phyloP scores from a whole-genome alignment of 2,329 filamentous ascomycete genomes.

The Gaeumannomyces tritici region DNA sequence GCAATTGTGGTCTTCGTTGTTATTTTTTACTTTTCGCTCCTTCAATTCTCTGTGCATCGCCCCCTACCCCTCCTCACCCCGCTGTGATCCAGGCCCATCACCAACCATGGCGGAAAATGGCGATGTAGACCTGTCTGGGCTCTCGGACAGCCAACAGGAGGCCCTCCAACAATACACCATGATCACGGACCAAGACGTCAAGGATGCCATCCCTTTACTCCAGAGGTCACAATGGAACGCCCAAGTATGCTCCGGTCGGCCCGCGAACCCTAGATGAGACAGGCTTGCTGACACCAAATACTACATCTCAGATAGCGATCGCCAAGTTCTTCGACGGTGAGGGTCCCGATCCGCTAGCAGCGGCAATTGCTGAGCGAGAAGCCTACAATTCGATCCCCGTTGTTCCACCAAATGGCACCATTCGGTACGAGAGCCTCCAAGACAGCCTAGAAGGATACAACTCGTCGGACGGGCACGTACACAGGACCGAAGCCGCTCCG shows the following conservation, averaged over 20 bases:
- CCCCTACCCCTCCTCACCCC: no score
- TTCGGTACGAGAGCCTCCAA: constrained; percentile 66
- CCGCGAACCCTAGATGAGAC: background rate
- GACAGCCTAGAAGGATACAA: constrained; percentile 27
- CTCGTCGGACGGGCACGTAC: background rate
- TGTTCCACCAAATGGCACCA: constrained; percentile 22
- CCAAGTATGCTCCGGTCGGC: constrained; percentile 45
- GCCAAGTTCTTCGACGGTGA: constrained; percentile 98
- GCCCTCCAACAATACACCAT: constrained; percentile 81
- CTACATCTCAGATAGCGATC: constrained; percentile 66
- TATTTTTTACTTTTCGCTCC: no score
- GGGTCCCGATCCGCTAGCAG: constrained; percentile 66
- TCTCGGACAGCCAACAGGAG: constrained; percentile 69
- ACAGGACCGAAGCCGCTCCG: constrained; percentile 58
- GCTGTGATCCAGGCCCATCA: background rate
- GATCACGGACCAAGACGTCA: constrained; percentile 74
- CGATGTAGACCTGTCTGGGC: constrained; percentile 45
- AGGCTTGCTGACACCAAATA: background rate
- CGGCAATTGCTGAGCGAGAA: constrained; percentile 59
- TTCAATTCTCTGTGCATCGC: no score
- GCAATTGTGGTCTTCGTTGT: no score
- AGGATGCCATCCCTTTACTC: constrained; percentile 69
- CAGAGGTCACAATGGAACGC: constrained; percentile 93
- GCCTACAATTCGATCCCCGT: background rate
- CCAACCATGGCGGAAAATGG: constrained; percentile 18